A percentile compares a stretch with the other conserved stretches of the same genome.
Evolutionary conservation across 2,329 filamentous ascomycete genomes (phyloP).

Genomic region (Epichloe aotearoae): DNA sequence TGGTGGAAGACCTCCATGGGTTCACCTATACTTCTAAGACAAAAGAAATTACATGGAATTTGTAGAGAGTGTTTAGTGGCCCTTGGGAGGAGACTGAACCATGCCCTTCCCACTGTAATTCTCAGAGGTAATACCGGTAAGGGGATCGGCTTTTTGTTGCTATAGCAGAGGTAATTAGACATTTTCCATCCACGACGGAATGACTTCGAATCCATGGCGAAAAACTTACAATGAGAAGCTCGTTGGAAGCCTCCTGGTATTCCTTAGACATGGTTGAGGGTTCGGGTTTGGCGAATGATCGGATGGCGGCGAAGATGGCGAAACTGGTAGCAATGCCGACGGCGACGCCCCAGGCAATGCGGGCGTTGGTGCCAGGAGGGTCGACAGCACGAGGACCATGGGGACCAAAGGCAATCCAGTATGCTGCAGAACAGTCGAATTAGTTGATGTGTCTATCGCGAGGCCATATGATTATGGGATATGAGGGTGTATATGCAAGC

Average conservation of each 20-base stretch:
- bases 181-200: too few species aligned
- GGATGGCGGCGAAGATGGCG: conserved; percentile 58
- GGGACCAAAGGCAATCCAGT: conserved; percentile 96
- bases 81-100: conserved; percentile 56
- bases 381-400: conserved; percentile 79
- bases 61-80: conserved; percentile 25
- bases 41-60: conserved; percentile 18
- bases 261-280: conserved; percentile 92
- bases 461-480: not conserved
- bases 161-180: conserved; percentile 23
- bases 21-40: conserved; percentile 21
- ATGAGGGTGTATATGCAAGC: not conserved
- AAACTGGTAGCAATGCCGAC: conserved; percentile 54
- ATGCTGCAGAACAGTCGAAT: conserved; percentile 48
- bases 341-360: conserved; percentile 60
- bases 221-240: conserved; percentile 69
- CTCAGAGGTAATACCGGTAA: conserved; percentile 70
- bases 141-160: conserved; percentile 74
- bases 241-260: conserved; percentile 91
- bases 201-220: not conserved
- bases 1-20: conserved; percentile 17
- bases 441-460: conserved; percentile 16
- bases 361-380: conserved; percentile 74
- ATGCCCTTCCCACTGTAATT: conserved; percentile 67
- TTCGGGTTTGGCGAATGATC: conserved; percentile 55